A percentile compares a stretch with the other conserved stretches of the same genome.
These are phyloP conservation scores for Marasmius tenuissimus DNA, from an alignment of 1,284 basidiomycete genomes.

Conservation along the genomic window DNA sequence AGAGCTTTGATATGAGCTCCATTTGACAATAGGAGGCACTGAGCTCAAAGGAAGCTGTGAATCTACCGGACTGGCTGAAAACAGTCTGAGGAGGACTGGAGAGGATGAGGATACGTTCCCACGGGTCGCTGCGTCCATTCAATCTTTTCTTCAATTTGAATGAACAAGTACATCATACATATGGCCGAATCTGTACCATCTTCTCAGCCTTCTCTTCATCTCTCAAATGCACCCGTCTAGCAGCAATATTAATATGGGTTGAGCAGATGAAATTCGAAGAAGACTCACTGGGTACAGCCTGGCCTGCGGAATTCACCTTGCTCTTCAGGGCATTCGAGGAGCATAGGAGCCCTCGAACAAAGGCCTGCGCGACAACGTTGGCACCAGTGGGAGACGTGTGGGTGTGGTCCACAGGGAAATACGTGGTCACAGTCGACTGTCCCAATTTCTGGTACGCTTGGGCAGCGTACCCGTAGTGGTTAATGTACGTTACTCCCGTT, in stretches of 20 bases:
- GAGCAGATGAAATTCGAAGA: neutral
- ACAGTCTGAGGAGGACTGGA: no score
- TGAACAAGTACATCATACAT: no score
- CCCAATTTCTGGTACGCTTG: conserved; percentile 43
- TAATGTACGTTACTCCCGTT: conserved; percentile 41
- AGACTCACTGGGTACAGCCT: conserved; percentile 33
- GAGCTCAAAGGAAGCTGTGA: no score
- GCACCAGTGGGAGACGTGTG: conserved; percentile 45
- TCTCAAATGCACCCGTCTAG: conserved; percentile 25
- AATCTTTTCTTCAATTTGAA: no score
- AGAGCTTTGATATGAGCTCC: no score
- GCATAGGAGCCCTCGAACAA: conserved; percentile 39
- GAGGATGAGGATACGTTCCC: no score
- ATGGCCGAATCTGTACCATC: no score
- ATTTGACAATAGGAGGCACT: no score
- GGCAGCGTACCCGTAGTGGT: conserved; percentile 46
- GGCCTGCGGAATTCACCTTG: conserved; percentile 34
- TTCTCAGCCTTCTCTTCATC: neutral
- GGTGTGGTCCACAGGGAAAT: conserved; percentile 47
- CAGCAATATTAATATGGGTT: neutral
- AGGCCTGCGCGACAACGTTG: conserved; percentile 42
- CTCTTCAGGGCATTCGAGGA: conserved; percentile 30
- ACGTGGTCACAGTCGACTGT: conserved; percentile 35
- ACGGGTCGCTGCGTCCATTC: no score
- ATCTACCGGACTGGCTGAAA: no score